Evolutionary conservation across 768 basidiomycete genomes (phyloP), one percentile per base, ranked within the genome.

Genomic region (Russula sp.): DNA sequence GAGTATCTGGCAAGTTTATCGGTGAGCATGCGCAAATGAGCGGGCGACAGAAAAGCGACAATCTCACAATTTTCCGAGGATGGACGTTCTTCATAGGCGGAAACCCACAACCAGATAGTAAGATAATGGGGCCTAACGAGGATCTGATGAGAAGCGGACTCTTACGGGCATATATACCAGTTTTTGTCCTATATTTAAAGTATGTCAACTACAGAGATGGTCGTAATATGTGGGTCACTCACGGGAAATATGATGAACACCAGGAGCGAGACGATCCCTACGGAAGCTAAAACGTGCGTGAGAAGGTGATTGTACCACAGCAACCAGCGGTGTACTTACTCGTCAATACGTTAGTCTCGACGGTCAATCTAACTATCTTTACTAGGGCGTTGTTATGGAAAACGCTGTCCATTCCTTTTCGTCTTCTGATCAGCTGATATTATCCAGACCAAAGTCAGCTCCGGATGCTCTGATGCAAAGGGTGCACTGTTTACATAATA

Each of bases 291-390:
- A 42, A 32, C 4, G 10, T 36, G 3, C 2, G 36, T 64, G 16
- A 64, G 51, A 59, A 26, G 14, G 28, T 32, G 32, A 9, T 6
- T 8, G 16, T 28, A 2, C 22, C 9, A 10, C n/a, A 28, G 22
- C 9, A 6, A 24, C 30, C 16, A 36, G 55, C 10, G 20, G 28
- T 26, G 16, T 11, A 54, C 57, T 36, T 26, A 51, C 67, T 44
- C 62, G 68, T 26, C 67, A 72, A 61, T 2, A 62, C 13, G 52
- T 72, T 73, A 3, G 72, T 71, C 59, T 73, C 72, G 22, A 73
- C 53, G 13, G 69, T 69, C 55, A 73, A n/a, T 20, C 68, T 69
- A 5, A 73, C 64, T 1, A 73, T 57, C 1, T 67, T 61, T 1
- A 60, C 28, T 1, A 73, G 32, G n/a, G 66, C 26, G 32, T 67